Evolutionary conservation across 441 rosid species (phyloP).

Genomic region (Populus tomentosa): DNA sequence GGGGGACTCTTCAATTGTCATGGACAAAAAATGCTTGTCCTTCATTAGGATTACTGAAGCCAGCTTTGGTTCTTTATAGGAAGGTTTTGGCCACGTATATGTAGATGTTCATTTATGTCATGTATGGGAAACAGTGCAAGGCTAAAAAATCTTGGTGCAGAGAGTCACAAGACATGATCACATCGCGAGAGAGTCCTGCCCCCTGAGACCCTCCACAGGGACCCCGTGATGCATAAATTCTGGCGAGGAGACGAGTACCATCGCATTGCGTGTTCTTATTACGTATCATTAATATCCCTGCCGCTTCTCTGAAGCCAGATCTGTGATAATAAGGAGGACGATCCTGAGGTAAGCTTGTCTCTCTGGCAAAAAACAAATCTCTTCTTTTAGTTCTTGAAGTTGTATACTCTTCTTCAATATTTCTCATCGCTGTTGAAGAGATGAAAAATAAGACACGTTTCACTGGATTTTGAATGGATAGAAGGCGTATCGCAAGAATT

Average conservation of each 20-base stretch:
- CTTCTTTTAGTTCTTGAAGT: not conserved
- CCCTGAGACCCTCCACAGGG: not conserved
- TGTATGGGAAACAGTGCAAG: not conserved
- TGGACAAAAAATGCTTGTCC: slow-evolving; percentile 1
- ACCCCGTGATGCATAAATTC: slow-evolving; percentile 1
- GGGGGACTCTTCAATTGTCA: not conserved
- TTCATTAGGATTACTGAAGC: not conserved
- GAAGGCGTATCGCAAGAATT: not conserved
- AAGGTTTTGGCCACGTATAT: not conserved
- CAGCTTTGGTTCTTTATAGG: not conserved
- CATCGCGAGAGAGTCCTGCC: not conserved
- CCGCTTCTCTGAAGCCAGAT: not conserved
- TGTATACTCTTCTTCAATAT: not conserved
- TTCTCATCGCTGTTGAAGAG: not conserved
- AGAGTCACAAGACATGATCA: too few species aligned
- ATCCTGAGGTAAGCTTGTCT: too few species aligned
- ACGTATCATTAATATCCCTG: slow-evolving; percentile 1
- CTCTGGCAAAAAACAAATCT: too few species aligned
- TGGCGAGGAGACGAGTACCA: not conserved
- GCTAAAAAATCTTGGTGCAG: too few species aligned
- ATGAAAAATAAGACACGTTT: too few species aligned
- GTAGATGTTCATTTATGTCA: not conserved
- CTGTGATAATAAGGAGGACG: not conserved
- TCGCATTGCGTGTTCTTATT: not conserved
- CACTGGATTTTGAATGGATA: too few species aligned